These are phyloP conservation scores for Agarophyton chilense DNA, from an alignment of 23 red algal genomes.

Conservation along the genomic window DNA sequence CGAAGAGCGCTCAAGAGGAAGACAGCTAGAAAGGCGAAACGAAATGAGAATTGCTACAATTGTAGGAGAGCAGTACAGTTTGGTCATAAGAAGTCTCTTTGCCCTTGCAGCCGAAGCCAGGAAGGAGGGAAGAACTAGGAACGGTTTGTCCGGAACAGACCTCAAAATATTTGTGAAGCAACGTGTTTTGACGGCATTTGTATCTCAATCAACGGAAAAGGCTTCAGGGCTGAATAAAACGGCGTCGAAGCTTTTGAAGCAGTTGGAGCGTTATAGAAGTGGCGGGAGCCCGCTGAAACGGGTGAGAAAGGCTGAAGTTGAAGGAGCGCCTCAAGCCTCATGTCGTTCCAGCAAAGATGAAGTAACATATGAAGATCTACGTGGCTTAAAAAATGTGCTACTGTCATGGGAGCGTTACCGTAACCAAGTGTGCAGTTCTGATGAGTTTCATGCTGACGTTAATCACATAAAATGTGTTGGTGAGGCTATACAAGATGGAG, in stretches of 20 bases:
- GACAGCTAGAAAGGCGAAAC: background rate
- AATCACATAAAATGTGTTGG: background rate
- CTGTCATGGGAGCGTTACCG: background rate
- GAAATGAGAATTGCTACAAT: background rate
- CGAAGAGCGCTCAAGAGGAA: background rate
- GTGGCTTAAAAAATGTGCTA: background rate
- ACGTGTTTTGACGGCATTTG: background rate
- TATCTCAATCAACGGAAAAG: background rate
- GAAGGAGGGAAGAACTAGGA: background rate
- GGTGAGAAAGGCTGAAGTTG: background rate
- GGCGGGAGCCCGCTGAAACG: background rate
- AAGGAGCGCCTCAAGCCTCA: background rate
- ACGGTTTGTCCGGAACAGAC: background rate
- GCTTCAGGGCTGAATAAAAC: background rate
- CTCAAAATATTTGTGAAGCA: background rate
- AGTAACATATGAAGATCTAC: background rate
- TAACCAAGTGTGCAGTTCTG: too few species aligned
- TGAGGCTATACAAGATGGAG: slow-evolving; percentile 1
- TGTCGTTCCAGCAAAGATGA: background rate
- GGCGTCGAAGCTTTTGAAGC: background rate
- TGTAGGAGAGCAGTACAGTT: background rate
- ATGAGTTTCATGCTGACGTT: slow-evolving; percentile 1
- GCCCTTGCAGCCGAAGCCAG: background rate
- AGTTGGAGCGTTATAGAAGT: background rate
- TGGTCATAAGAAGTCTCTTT: background rate